Evolutionary conservation across 2,329 filamentous ascomycete species (phyloP).

Genomic region (Alternaria brassicicola): DNA sequence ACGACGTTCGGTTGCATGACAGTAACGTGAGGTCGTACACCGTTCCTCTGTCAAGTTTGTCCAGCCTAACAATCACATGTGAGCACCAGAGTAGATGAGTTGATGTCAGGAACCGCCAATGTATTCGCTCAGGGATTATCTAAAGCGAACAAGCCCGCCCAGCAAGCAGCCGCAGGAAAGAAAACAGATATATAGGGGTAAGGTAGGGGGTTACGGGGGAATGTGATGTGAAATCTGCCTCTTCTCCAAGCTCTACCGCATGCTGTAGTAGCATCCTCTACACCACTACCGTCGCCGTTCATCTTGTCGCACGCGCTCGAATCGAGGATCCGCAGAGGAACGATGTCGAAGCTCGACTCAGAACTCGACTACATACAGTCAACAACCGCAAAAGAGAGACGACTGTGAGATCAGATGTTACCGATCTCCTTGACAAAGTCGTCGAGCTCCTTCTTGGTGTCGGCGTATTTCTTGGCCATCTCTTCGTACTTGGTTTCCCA

Average conservation of each 20-base stretch:
- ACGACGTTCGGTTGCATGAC: not conserved
- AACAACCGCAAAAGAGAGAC: slow-evolving; percentile 41
- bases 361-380: slow-evolving; percentile 33
- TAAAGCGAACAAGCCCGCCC: slow-evolving; percentile 38
- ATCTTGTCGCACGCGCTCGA: slow-evolving; percentile 23
- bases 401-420: slow-evolving; percentile 72
- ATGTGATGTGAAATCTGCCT: slow-evolving; percentile 25
- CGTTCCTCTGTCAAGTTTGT: not conserved
- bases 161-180: slow-evolving; percentile 35
- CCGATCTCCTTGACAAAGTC: slow-evolving; percentile 90
- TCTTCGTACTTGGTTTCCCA: slow-evolving; percentile 99
- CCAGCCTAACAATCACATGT: not conserved
- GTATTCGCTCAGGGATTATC: slow-evolving; percentile 42
- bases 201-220: slow-evolving; percentile 17
- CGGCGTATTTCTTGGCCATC: slow-evolving; percentile 86
- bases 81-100: not conserved
- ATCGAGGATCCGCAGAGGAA: slow-evolving; percentile 15
- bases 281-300: not conserved
- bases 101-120: slow-evolving; percentile 23
- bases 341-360: slow-evolving; percentile 28
- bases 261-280: slow-evolving; percentile 17
- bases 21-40: not conserved
- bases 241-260: slow-evolving; percentile 15
- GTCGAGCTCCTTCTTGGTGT: slow-evolving; percentile 86
- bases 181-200: slow-evolving; percentile 37